phyloP scores from a whole-genome alignment of 169 alveolate genomes.

The Fabrea salina region DNA sequence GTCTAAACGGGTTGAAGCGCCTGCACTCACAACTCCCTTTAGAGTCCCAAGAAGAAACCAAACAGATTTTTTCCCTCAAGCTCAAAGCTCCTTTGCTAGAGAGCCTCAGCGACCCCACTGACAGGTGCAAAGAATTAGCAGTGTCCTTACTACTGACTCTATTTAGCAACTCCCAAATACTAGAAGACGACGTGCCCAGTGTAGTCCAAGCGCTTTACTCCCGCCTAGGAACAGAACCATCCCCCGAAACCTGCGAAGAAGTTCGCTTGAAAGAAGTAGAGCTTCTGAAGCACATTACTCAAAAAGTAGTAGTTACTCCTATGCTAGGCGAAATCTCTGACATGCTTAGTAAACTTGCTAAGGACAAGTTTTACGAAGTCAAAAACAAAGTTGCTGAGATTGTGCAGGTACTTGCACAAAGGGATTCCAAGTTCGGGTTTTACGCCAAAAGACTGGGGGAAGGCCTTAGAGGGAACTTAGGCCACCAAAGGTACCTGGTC shows the following conservation, averaged over 20 bases:
- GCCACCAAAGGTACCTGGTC: constrained; percentile 6
- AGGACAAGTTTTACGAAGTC: background rate
- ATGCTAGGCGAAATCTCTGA: background rate
- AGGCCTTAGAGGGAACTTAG: background rate
- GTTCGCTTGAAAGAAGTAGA: background rate
- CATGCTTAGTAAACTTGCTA: background rate
- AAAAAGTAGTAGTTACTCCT: background rate
- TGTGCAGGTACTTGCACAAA: background rate
- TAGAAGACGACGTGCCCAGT: background rate
- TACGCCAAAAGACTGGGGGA: background rate
- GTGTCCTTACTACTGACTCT: background rate
- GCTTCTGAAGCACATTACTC: background rate
- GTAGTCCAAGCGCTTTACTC: background rate
- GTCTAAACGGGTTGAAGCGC: background rate
- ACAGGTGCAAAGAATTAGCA: background rate
- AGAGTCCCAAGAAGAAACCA: background rate
- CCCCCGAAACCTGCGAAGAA: constrained; percentile 27
- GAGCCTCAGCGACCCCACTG: background rate
- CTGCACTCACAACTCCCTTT: background rate
- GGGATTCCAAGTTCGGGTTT: background rate
- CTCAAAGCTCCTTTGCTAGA: constrained; percentile 8
- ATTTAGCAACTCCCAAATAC: background rate
- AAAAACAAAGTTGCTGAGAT: background rate
- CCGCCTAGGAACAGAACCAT: constrained; percentile 4
- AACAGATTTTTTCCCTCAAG: background rate